These are phyloP conservation scores for Boletus reticulatus DNA, from an alignment of 768 basidiomycete genomes.

Conservation along the genomic window DNA sequence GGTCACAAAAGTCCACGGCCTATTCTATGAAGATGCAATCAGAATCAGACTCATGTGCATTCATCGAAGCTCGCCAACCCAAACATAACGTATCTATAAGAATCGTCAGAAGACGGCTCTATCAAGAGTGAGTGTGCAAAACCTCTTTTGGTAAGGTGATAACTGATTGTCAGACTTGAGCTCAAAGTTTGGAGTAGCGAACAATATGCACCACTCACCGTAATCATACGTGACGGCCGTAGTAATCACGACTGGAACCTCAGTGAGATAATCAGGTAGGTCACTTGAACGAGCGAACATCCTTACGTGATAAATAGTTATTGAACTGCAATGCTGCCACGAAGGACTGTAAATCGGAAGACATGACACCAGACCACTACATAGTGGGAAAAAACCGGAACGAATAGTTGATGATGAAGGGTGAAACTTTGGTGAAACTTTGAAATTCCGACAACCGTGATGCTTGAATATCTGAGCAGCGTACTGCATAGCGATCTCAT, in stretches of 20 bases:
- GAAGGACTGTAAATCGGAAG: constrained; percentile 3
- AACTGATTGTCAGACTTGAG: constrained; percentile 3
- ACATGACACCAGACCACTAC: constrained; percentile 7
- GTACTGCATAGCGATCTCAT: no score
- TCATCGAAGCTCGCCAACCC: constrained; percentile 12
- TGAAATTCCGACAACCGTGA: background rate
- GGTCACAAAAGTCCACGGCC: constrained; percentile 16
- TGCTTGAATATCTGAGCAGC: no score
- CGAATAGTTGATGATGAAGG: background rate
- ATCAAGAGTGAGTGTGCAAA: background rate
- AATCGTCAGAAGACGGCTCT: background rate
- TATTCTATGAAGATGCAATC: constrained; percentile 6
- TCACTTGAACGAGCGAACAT: background rate
- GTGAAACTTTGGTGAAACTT: background rate
- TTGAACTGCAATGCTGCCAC: constrained; percentile 7
- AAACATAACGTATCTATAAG: constrained; percentile 13
- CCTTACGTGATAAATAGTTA: constrained; percentile 11
- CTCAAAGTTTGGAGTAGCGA: background rate
- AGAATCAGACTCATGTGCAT: background rate
- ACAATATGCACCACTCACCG: constrained; percentile 5
- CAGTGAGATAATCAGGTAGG: background rate
- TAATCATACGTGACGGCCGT: constrained; percentile 20
- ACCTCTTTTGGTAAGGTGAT: constrained; percentile 19
- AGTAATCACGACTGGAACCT: constrained; percentile 8
- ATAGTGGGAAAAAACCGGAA: no score